Evolutionary conservation across 2,329 filamentous ascomycete species (phyloP).

Genomic region (Capronia coronata): DNA sequence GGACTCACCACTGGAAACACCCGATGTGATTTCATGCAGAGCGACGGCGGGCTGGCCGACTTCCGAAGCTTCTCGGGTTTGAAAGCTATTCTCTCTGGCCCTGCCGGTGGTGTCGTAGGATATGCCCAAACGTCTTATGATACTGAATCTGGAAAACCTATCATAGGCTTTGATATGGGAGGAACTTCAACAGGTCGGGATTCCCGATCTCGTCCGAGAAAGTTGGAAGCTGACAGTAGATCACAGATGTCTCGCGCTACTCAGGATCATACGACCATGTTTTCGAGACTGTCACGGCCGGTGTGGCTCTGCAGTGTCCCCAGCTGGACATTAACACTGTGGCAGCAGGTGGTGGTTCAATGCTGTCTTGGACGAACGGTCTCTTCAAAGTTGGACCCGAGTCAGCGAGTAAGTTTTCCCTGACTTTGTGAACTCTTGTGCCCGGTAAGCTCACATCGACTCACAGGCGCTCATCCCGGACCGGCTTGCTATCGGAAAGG

Average conservation of each 20-base stretch:
- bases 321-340: conserved; percentile 71
- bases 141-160: conserved; percentile 63
- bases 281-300: conserved; percentile 77
- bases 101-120: conserved; percentile 80
- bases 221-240: no score
- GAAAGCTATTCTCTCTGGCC: conserved; percentile 77
- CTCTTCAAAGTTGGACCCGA: conserved; percentile 86
- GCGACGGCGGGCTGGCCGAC: conserved; percentile 60
- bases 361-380: conserved; percentile 73
- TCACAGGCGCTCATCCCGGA: no score
- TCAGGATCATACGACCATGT: conserved; percentile 77
- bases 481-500: conserved; percentile 87
- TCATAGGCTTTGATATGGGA: conserved; percentile 87
- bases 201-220: no score
- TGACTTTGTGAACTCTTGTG: no score
- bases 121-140: conserved; percentile 64
- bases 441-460: no score
- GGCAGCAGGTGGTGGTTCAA: conserved; percentile 54
- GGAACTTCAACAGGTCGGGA: no score
- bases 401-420: no score
- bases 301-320: conserved; percentile 75
- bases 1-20: conserved; percentile 69
- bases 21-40: conserved; percentile 91
- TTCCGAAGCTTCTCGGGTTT: conserved; percentile 60
- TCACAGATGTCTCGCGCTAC: conserved; percentile 76